Evolutionary conservation across 306 rosid species (phyloP).

Genomic region (Trifolium subterraneum): DNA sequence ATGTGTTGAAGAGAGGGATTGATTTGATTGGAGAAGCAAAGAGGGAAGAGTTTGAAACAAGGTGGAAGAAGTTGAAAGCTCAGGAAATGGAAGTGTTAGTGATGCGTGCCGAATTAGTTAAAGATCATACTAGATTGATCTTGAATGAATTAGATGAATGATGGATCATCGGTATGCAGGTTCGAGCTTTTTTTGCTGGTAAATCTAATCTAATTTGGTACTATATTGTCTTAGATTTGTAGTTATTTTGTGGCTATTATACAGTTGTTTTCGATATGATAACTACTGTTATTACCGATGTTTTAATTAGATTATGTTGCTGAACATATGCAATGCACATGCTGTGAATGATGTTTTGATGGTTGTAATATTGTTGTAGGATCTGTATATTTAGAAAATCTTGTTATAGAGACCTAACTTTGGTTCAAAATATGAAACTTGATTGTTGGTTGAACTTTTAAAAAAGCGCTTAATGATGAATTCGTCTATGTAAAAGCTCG

Average conservation of each 20-base stretch:
- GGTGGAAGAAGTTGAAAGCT: constrained; percentile 1
- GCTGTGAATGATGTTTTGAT: not conserved
- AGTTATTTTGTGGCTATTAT: too few species aligned
- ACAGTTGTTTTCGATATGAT: not conserved
- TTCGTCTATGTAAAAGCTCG: too few species aligned
- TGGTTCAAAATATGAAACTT: not conserved
- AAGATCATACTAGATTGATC: not conserved
- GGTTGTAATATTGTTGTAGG: not conserved
- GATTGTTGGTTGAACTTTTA: not conserved
- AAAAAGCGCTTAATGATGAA: too few species aligned
- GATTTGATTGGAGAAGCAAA: not conserved
- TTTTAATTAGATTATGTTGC: not conserved
- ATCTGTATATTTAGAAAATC: not conserved
- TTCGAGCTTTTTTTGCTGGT: not conserved
- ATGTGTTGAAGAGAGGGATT: not conserved
- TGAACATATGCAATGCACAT: not conserved
- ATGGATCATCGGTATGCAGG: not conserved
- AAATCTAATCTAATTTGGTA: not conserved
- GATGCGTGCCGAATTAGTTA: not conserved
- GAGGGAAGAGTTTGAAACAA: not conserved
- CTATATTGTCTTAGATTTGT: not conserved
- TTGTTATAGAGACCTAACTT: not conserved
- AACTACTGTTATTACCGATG: not conserved
- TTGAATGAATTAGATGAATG: not conserved
- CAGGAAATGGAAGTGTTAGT: not conserved